Conservation (phyloP, 192 early-diverging fungal species). For the Funneliformis mosseae region DNA sequence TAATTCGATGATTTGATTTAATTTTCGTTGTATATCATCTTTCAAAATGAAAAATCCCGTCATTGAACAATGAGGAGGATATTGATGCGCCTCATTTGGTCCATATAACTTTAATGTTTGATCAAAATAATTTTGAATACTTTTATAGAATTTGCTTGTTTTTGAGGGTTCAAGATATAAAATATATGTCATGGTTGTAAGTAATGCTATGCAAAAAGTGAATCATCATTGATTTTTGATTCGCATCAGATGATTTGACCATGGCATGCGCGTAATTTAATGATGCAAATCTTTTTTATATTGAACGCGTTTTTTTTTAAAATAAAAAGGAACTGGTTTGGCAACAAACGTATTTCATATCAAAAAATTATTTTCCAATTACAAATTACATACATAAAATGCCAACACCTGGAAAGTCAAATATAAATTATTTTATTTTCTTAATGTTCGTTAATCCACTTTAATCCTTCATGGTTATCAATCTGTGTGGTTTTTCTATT, state of each 20-base stretch:
- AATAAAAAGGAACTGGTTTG: too few species aligned
- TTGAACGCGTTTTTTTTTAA: too few species aligned
- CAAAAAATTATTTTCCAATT: too few species aligned
- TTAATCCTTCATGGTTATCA: conserved; percentile 40
- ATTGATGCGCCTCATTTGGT: conserved; percentile 7
- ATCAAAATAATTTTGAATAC: not conserved
- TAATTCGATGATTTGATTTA: not conserved
- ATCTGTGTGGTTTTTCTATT: conserved; percentile 49
- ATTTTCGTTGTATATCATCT: not conserved
- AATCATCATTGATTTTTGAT: too few species aligned
- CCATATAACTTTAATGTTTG: conserved; percentile 2
- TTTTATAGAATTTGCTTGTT: not conserved
- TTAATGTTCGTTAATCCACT: conserved; percentile 39
- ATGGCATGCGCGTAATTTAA: too few species aligned
- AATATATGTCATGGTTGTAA: conserved; percentile 46
- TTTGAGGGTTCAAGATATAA: conserved; percentile 2
- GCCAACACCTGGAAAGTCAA: too few species aligned
- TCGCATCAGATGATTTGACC: too few species aligned
- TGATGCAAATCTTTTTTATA: too few species aligned
- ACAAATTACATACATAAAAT: too few species aligned
- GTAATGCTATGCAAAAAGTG: too few species aligned
- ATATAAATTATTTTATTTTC: not conserved
- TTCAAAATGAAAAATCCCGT: conserved; percentile 13
- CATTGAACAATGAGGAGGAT: conserved; percentile 20
- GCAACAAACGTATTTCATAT: too few species aligned